Evolutionary conservation across 768 basidiomycete species (phyloP), one percentile per base, ranked within the genome.

Genomic region (Boletus sp.): DNA sequence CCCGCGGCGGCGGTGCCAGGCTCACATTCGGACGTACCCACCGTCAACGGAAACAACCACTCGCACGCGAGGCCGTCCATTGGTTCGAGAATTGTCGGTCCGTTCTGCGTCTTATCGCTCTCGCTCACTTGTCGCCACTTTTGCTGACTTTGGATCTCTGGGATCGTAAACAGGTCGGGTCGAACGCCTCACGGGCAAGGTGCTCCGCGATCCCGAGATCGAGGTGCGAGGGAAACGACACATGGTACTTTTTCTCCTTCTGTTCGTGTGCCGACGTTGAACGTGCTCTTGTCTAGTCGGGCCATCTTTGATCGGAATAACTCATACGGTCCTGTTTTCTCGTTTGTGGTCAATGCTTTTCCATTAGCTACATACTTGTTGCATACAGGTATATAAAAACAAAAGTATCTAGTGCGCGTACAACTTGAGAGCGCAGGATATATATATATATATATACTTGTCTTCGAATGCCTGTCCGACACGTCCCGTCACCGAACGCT

Each of bases 201-300:
- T 64, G n/a, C n/a, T 66, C 0, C 64, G 40, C 33, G 64, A 62
- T 51, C 41, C 56, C 1, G 50, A 49, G 10, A 65, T 62, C 15
- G 50, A 62, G n/a, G 63, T 56, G 1, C 59, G 63, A 11, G 63
- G 60, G 4, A 50, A 49, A 19, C 48, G 51, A 34, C 64, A 66
- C 45, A 47, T 63, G 39, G 63, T 59, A 23, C 9, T 47, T 3
- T 10, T 13, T 21, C 5, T 4, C 23, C 5, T 32, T 17, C 7
- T 5, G 9, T 25, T 37, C 8, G 32, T 10, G 4, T 2, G 2
- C 7, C 8, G 11, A 37, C 13, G 15, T 21, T 30, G 32, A 21
- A 30, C 15, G 7, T 32, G 34, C 4, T 3, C 19, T n/a, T n/a
- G n/a, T n/a, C 7, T 5, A 58, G 57, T 59, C 50, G 3, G 57